Evolutionary conservation across 108 stramenopile genomes (phyloP).

Genomic region (Nannochloropsis gaditana): DNA sequence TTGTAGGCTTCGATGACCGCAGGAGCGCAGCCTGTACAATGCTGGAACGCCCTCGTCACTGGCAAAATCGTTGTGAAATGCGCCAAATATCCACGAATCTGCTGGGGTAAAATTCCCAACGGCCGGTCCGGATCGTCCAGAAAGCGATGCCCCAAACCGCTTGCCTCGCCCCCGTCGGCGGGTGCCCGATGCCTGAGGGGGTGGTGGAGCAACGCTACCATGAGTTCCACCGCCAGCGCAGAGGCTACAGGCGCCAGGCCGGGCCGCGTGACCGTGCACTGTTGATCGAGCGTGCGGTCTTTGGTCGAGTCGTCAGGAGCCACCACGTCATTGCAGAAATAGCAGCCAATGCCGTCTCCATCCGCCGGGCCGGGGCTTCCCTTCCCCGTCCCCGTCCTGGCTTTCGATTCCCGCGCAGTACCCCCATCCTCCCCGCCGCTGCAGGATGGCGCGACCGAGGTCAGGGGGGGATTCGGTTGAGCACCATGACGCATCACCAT

Average conservation of each 20-base stretch:
- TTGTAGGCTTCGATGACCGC: conserved; percentile 69
- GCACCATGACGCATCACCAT: conserved; percentile 93
- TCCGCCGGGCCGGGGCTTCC: conserved; percentile 25
- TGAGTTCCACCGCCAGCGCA: conserved; percentile 85
- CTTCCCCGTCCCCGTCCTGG: background rate
- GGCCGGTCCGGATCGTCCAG: conserved; percentile 24
- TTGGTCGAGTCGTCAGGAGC: conserved; percentile 88
- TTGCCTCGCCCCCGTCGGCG: conserved; percentile 23
- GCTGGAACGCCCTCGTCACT: conserved; percentile 72
- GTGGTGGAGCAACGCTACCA: conserved; percentile 87
- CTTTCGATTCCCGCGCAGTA: background rate
- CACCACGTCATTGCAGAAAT: conserved; percentile 97
- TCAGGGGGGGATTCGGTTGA: background rate
- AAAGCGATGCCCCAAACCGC: conserved; percentile 19
- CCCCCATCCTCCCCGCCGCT: background rate
- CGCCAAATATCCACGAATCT: conserved; percentile 84
- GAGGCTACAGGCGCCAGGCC: conserved; percentile 93
- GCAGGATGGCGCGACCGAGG: background rate
- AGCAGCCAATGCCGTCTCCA: conserved; percentile 75
- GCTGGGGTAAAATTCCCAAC: conserved; percentile 59
- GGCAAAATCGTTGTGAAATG: conserved; percentile 84
- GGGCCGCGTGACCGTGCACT: conserved; percentile 94
- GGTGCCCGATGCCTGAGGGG: conserved; percentile 59
- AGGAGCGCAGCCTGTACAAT: conserved; percentile 82
- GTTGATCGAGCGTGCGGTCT: conserved; percentile 95